Conservation (phyloP, 306 rosid genomes). For the Rosa rugosa region DNA sequence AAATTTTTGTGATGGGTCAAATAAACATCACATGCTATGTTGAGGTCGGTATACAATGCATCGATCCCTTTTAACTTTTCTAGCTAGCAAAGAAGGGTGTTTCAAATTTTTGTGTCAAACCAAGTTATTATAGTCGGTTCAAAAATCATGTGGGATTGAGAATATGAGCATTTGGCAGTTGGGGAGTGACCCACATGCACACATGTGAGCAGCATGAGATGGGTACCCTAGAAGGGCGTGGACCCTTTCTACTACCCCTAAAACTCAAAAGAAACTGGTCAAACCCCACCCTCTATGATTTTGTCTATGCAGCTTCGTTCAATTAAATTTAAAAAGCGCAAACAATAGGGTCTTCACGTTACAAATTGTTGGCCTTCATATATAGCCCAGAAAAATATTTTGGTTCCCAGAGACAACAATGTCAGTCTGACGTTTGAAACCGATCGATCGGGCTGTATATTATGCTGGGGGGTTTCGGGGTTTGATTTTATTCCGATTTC, state of each 20-base stretch:
- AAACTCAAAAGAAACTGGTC: background rate
- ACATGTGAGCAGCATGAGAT: constrained; percentile 51
- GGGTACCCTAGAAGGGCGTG: constrained; percentile 14
- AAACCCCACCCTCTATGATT: constrained; percentile 16
- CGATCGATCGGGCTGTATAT: constrained; percentile 4
- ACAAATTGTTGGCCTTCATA: constrained; percentile 13
- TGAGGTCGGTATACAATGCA: constrained; percentile 40
- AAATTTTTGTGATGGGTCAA: constrained; percentile 52
- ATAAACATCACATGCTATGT: constrained; percentile 55
- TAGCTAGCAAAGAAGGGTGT: background rate
- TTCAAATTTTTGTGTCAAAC: background rate
- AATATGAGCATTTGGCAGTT: constrained; percentile 27
- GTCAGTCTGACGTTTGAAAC: constrained; percentile 21
- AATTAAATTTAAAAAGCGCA: background rate
- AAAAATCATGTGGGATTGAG: constrained; percentile 48
- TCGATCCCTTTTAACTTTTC: background rate
- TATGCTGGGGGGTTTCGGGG: background rate
- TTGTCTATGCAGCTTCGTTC: constrained; percentile 14
- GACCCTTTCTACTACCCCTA: constrained; percentile 25
- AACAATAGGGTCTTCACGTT: constrained; percentile 14
- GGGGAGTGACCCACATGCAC: constrained; percentile 51
- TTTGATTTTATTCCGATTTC: background rate
- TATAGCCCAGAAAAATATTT: background rate
- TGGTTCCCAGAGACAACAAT: background rate
- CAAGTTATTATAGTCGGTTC: background rate